phyloP scores from a whole-genome alignment of 2,329 filamentous ascomycete species.

The Alternaria incomplexa region DNA sequence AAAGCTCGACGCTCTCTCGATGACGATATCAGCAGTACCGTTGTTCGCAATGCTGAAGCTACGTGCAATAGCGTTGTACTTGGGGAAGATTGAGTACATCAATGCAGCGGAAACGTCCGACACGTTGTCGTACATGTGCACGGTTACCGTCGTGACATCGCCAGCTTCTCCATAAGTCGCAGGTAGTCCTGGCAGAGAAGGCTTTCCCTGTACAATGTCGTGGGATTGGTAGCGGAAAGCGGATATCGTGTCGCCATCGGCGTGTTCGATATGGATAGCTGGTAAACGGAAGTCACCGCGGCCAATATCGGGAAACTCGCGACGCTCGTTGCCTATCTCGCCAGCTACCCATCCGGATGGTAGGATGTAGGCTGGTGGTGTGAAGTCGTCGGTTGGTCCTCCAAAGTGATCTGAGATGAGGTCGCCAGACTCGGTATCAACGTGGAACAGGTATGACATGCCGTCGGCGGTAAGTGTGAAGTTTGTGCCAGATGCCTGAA shows the following conservation, averaged over 20 bases:
- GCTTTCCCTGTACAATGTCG: constrained; percentile 63
- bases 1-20: constrained; percentile 66
- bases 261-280: constrained; percentile 66
- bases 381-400: constrained; percentile 60
- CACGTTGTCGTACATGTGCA: constrained; percentile 65
- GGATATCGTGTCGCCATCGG: constrained; percentile 64
- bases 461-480: constrained; percentile 64
- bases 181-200: constrained; percentile 61
- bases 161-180: constrained; percentile 63
- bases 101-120: constrained; percentile 65
- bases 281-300: constrained; percentile 68
- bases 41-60: constrained; percentile 68
- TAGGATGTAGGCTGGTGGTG: constrained; percentile 50
- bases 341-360: constrained; percentile 61
- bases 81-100: constrained; percentile 68
- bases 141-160: constrained; percentile 65
- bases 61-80: constrained; percentile 65
- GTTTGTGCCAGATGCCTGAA: constrained; percentile 61
- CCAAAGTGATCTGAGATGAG: constrained; percentile 68
- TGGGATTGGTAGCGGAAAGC: constrained; percentile 66
- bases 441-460: constrained; percentile 69
- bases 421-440: constrained; percentile 62
- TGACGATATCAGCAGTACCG: constrained; percentile 58
- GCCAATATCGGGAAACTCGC: constrained; percentile 70
- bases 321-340: constrained; percentile 56